A percentile compares a stretch with the other conserved stretches of the same genome.
Evolutionary conservation across 495 filamentous ascomycete species (phyloP).

Genomic region (Thermochaetoides thermophila): DNA sequence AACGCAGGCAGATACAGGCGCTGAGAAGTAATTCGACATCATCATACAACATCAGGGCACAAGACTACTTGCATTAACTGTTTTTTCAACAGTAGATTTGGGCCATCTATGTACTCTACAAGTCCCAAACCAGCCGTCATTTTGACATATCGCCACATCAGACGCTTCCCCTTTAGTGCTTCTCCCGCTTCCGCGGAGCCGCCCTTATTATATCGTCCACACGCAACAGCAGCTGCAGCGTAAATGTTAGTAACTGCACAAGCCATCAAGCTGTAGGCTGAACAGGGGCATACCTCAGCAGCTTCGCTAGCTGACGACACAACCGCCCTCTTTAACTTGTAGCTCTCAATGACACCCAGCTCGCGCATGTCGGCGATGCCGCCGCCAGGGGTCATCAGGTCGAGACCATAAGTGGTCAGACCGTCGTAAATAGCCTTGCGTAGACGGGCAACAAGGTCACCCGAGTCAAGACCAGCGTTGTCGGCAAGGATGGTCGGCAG

Average conservation of each 20-base stretch:
- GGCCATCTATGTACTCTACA: constrained; percentile 13
- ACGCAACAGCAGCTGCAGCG: constrained; percentile 18
- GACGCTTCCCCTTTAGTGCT: constrained; percentile 6
- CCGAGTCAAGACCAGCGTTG: constrained; percentile 90
- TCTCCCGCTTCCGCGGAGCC: constrained; percentile 23
- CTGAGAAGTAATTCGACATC: too few species aligned
- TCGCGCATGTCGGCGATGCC: constrained; percentile 95
- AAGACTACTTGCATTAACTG: too few species aligned
- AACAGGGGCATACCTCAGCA: constrained; percentile 57
- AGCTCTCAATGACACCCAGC: constrained; percentile 89
- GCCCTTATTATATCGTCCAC: constrained; percentile 28
- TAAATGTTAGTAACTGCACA: too few species aligned
- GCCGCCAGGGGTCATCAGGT: constrained; percentile 78
- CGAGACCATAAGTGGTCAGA: constrained; percentile 79
- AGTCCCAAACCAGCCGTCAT: too few species aligned
- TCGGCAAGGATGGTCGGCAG: constrained; percentile 94
- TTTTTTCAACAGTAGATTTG: too few species aligned
- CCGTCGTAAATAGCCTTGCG: constrained; percentile 89
- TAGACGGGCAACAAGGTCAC: constrained; percentile 80
- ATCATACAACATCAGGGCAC: too few species aligned
- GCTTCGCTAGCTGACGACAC: constrained; percentile 91
- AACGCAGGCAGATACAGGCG: too few species aligned
- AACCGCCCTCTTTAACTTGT: constrained; percentile 95
- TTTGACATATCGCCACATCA: constrained; percentile 1
- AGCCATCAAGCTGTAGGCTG: too few species aligned